Conservation (phyloP, 768 basidiomycete species). For the Suillus fuscotomentosus region DNA sequence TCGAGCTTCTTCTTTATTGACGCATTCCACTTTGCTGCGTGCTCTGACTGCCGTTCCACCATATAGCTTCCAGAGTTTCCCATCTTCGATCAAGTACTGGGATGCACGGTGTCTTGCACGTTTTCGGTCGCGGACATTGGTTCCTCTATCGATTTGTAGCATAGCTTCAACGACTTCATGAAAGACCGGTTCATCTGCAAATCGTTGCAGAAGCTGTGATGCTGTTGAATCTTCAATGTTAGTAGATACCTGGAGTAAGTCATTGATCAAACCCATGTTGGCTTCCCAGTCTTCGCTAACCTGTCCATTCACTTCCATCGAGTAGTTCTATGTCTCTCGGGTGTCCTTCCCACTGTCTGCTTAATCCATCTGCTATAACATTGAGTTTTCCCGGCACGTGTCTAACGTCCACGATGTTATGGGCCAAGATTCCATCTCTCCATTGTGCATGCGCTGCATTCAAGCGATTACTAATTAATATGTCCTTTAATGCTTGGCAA, state of each 20-base stretch:
- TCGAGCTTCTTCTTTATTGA: too few relatives aligned
- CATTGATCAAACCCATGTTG: neutral
- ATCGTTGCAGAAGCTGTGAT: neutral
- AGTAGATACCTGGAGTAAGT: neutral
- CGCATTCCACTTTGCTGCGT: too few relatives aligned
- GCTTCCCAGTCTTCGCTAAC: too few relatives aligned
- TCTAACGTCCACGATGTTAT: slow-evolving; percentile 17
- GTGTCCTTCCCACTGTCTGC: neutral
- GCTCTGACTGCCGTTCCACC: too few relatives aligned
- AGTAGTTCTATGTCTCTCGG: neutral
- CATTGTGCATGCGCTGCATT: slow-evolving; percentile 21
- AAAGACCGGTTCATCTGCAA: neutral
- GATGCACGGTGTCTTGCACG: too few relatives aligned
- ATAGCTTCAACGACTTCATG: too few relatives aligned
- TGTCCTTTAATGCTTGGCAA: too few relatives aligned
- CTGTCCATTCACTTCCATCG: neutral
- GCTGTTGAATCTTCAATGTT: neutral
- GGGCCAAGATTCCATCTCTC: slow-evolving; percentile 25
- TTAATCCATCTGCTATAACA: neutral
- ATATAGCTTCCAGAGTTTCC: too few relatives aligned
- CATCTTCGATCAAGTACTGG: too few relatives aligned
- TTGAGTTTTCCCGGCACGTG: neutral
- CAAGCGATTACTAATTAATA: too few relatives aligned
- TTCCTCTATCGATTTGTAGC: too few relatives aligned
- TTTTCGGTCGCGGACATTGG: too few relatives aligned